These are phyloP conservation scores for Ophiostoma piceae DNA, from an alignment of 2,329 filamentous ascomycete genomes.

Conservation along the genomic window DNA sequence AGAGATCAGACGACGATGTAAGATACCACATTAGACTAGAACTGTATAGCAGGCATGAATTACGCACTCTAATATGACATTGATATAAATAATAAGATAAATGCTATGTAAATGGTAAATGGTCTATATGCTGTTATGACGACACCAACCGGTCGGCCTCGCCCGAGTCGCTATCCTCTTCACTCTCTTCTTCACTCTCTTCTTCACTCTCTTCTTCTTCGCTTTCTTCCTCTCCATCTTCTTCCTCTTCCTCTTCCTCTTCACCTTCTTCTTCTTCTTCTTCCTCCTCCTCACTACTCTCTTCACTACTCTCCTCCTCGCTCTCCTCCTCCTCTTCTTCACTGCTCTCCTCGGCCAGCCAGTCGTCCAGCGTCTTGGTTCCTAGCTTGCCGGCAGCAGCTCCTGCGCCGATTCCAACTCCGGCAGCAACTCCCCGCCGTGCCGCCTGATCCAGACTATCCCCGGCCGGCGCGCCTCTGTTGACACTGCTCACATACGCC, in stretches of 20 bases:
- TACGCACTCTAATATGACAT: not conserved
- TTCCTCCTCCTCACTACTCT: constrained; percentile 43
- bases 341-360: constrained; percentile 64
- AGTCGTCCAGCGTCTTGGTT: constrained; percentile 84
- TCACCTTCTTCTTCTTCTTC: constrained; percentile 46
- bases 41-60: constrained; percentile 8
- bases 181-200: constrained; percentile 15
- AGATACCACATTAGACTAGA: constrained; percentile 14
- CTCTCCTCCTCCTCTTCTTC: constrained; percentile 38
- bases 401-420: constrained; percentile 34
- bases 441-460: constrained; percentile 58
- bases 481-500: not conserved
- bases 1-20: not conserved
- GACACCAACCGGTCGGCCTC: constrained; percentile 13
- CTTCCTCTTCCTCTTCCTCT: constrained; percentile 42
- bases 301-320: constrained; percentile 31
- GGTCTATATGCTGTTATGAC: not conserved
- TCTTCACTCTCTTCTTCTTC: constrained; percentile 29
- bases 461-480: constrained; percentile 48
- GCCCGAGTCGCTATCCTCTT: constrained; percentile 15
- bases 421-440: constrained; percentile 24
- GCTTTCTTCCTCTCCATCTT: constrained; percentile 46
- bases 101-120: not conserved
- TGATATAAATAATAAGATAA: not conserved
- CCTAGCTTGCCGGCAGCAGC: constrained; percentile 42